Evolutionary conservation across 139 green algal species (phyloP), one percentile per base, ranked within the genome.

Genomic region (Tetradesmus obliquus): DNA sequence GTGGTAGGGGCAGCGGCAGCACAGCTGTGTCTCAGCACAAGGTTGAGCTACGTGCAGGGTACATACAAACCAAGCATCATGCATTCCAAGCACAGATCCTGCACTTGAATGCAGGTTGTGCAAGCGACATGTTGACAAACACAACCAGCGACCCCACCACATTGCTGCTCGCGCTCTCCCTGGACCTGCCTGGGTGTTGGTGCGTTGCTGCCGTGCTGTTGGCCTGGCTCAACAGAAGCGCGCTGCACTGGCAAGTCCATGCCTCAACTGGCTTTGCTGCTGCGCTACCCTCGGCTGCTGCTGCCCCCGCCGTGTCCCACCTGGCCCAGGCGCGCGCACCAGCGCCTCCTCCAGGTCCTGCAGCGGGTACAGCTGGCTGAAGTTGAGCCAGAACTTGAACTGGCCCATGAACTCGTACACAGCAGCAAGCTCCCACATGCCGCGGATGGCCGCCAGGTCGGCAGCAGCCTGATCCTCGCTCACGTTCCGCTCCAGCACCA

Each of bases 401-500:
- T 62, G 55, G 4, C 20, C 6, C 53, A 92, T 76, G 66, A 92
- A 92, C 82, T 92, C 89, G 57, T 85, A 89, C 82, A 92, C 62
- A 5, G 82, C 89, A 55, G 89, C 89, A 32, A 92, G 62, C 82
- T 92, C 89, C 89, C 89, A 92, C 89, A 92, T 92, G 66, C 62
- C 54, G 8, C 89, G 81, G 66, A 92, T 89, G 51, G 89, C 66
- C 58, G 54, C 55, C 45, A 92, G 54, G 12, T 92, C 82, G 20
- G 66, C 9, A 9, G 62, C 89, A 51, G 81, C 89, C 62, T 89
- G 66, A 54, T 84, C 89, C 1, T 82, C 54, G 17, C 20, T 54
- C 60, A 92, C 7, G 9, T 81, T 2, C 69, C 89, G 89, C 55
- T 57, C 89, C 10, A 92, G 89, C 19, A 83, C 81, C 69, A 83